These are phyloP conservation scores for Plasmodium sp. DNA, from an alignment of 169 alveolate species.

Conservation along the genomic window DNA sequence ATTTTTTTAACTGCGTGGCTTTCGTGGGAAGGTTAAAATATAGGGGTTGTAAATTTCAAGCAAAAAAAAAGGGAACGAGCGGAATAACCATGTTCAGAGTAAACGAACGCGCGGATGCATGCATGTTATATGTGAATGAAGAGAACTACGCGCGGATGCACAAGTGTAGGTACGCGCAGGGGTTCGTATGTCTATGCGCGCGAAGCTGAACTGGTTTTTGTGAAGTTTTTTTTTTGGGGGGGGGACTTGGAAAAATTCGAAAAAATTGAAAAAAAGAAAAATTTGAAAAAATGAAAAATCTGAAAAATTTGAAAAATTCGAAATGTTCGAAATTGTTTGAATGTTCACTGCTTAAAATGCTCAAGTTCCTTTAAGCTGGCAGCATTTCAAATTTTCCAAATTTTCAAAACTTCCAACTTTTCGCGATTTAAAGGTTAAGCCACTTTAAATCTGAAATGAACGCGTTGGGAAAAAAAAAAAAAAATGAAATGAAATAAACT, in stretches of 20 bases:
- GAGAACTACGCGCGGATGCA: not conserved
- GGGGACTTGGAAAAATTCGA: not conserved
- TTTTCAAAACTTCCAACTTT: not conserved
- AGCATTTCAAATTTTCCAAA: not conserved
- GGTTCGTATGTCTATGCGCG: not conserved
- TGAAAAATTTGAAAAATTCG: not conserved
- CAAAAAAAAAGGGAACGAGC: slow-evolving; percentile 6
- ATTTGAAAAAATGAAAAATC: not conserved
- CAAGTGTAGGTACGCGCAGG: not conserved
- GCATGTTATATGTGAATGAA: slow-evolving; percentile 1
- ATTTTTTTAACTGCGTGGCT: not conserved
- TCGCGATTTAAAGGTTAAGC: not conserved
- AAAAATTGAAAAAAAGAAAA: too few relatives aligned
- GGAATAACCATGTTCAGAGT: slow-evolving; percentile 11
- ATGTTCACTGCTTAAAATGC: not conserved
- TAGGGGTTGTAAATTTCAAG: slow-evolving; percentile 20
- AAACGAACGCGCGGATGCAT: not conserved
- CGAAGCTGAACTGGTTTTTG: not conserved
- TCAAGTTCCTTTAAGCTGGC: not conserved
- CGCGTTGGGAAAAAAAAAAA: not conserved
- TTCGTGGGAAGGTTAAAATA: not conserved
- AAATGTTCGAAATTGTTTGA: not conserved
- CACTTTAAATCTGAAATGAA: not conserved
- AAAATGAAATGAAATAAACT: not conserved
- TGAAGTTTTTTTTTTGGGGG: not conserved